These are phyloP conservation scores for Wickerhamomyces tratensis DNA, from an alignment of 805 yeast species.

Conservation along the genomic window DNA sequence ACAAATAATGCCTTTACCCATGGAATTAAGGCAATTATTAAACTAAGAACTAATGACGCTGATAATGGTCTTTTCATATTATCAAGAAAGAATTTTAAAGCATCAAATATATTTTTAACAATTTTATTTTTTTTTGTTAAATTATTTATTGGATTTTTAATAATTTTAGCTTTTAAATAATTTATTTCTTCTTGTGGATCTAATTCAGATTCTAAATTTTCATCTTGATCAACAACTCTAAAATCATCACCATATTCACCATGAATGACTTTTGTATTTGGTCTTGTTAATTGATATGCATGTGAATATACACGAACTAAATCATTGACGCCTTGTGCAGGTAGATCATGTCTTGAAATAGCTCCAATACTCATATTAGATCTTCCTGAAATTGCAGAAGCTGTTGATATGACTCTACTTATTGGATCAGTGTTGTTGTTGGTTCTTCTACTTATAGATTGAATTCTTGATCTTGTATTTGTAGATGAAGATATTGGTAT, in stretches of 20 bases:
- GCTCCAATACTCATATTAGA: background rate
- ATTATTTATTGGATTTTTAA: conserved; percentile 8
- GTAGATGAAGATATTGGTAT: conserved; percentile 3
- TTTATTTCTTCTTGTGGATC: conserved; percentile 1
- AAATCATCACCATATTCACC: background rate
- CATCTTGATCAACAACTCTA: background rate
- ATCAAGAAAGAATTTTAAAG: conserved; percentile 26
- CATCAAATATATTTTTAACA: conserved; percentile 11
- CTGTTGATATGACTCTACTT: background rate
- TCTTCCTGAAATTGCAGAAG: background rate
- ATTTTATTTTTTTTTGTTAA: no score
- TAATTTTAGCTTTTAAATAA: conserved; percentile 4
- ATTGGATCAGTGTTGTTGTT: background rate
- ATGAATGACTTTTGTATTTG: background rate
- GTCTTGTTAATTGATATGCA: conserved; percentile 1
- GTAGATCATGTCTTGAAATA: conserved; percentile 8
- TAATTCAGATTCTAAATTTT: conserved; percentile 1
- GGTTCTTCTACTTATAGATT: background rate
- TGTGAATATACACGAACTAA: conserved; percentile 35
- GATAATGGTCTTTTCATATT: conserved; percentile 71
- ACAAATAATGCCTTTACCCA: conserved; percentile 76
- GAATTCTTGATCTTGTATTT: no score
- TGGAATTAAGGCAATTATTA: conserved; percentile 74
- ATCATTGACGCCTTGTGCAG: conserved; percentile 33
- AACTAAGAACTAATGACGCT: conserved; percentile 51